phyloP scores from a whole-genome alignment of 768 basidiomycete genomes.

The Kwoniella dendrophila region DNA sequence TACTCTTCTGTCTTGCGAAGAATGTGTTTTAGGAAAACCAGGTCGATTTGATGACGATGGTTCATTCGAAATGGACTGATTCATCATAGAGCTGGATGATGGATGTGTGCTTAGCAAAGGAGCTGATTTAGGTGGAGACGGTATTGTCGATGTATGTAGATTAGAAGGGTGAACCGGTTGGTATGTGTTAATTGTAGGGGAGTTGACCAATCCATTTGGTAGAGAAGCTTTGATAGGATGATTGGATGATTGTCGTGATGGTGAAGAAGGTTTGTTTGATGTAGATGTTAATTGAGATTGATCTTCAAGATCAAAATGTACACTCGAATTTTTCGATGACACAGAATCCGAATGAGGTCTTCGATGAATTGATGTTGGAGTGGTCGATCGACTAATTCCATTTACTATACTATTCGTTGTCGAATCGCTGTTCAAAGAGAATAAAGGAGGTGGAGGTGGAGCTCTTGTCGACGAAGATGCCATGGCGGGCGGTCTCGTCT shows the following conservation, averaged over 20 bases:
- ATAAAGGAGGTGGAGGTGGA: slow-evolving; percentile 7
- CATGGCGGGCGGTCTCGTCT: slow-evolving; percentile 21
- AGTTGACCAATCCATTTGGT: neutral
- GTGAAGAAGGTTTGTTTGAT: slow-evolving; percentile 6
- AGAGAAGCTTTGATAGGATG: neutral
- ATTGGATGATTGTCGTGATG: neutral
- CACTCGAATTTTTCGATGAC: slow-evolving; percentile 8
- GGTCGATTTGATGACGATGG: neutral
- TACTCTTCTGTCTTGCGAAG: slow-evolving; percentile 27
- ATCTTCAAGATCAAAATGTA: slow-evolving; percentile 16
- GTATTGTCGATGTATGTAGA: slow-evolving; percentile 19
- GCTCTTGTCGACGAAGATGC: slow-evolving; percentile 1
- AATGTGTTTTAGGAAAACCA: neutral
- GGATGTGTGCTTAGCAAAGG: slow-evolving; percentile 25
- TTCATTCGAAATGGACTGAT: slow-evolving; percentile 1
- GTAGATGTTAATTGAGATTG: neutral
- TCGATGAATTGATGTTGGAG: slow-evolving; percentile 3
- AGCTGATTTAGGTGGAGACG: slow-evolving; percentile 16
- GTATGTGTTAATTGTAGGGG: slow-evolving; percentile 3
- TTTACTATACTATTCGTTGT: neutral
- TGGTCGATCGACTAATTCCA: slow-evolving; percentile 1
- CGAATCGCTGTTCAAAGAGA: neutral
- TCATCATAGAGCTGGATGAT: slow-evolving; percentile 21
- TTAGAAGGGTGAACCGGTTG: slow-evolving; percentile 20
- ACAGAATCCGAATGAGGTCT: slow-evolving; percentile 19